These are phyloP conservation scores for Sicyos edulis DNA, from an alignment of 306 rosid genomes.

Conservation along the genomic window DNA sequence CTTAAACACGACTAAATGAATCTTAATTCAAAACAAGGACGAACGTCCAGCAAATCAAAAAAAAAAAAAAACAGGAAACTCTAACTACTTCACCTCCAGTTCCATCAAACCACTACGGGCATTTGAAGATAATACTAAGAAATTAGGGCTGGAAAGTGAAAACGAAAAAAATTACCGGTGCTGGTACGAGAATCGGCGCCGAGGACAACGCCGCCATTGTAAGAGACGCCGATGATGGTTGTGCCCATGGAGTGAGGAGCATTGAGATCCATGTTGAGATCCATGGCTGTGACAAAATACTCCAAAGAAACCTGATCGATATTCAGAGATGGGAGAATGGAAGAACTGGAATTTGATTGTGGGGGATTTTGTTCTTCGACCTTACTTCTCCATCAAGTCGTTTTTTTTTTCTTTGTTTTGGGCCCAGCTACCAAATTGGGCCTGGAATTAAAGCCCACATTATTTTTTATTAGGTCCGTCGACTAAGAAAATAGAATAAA, in stretches of 20 bases:
- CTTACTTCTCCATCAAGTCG: constrained; percentile 41
- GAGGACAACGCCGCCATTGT: constrained; percentile 87
- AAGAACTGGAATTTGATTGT: neutral
- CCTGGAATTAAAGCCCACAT: neutral
- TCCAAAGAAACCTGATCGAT: neutral
- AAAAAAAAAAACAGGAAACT: neutral
- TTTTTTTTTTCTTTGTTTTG: neutral
- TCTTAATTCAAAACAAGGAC: neutral
- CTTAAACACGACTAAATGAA: neutral
- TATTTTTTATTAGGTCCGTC: no score
- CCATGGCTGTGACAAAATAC: constrained; percentile 35
- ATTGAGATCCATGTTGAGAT: constrained; percentile 39
- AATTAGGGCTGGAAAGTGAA: neutral
- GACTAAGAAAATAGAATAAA: no score
- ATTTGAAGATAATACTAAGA: neutral
- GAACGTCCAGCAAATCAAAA: neutral
- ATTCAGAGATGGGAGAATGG: neutral
- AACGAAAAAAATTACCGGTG: constrained; percentile 46
- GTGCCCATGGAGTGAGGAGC: constrained; percentile 98
- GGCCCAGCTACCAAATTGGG: neutral
- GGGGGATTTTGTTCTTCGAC: neutral
- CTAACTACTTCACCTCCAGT: neutral
- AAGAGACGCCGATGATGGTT: constrained; percentile 92
- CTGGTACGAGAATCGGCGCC: constrained; percentile 98
- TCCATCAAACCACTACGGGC: neutral